Evolutionary conservation across 306 rosid species (phyloP).

Genomic region (Coriaria nepalensis): DNA sequence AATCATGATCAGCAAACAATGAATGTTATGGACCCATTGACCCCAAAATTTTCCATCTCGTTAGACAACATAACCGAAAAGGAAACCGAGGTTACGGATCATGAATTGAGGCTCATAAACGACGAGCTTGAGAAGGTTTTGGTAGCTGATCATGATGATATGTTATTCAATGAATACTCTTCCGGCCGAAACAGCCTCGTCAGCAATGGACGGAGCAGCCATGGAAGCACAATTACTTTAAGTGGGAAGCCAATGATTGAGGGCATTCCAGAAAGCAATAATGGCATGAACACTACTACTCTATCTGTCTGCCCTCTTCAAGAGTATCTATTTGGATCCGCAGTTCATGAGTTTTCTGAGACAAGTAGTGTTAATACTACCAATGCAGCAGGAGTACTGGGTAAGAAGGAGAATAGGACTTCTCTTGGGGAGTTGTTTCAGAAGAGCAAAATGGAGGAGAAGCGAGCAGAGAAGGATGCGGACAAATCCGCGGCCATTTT

Average conservation of each 20-base stretch:
- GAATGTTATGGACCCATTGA: slow-evolving; percentile 30
- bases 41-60: slow-evolving; percentile 66
- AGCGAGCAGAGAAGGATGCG: slow-evolving; percentile 36
- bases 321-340: slow-evolving; percentile 72
- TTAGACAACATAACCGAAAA: slow-evolving; percentile 72
- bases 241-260: slow-evolving; percentile 63
- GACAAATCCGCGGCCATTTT: slow-evolving; percentile 42
- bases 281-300: slow-evolving; percentile 26
- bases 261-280: slow-evolving; percentile 20
- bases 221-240: slow-evolving; percentile 68
- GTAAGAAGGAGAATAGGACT: slow-evolving; percentile 70
- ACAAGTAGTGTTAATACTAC: slow-evolving; percentile 13
- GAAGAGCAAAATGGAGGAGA: slow-evolving; percentile 45
- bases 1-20: slow-evolving; percentile 16
- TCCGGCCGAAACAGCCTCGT: slow-evolving; percentile 79
- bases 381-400: slow-evolving; percentile 14
- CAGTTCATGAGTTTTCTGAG: slow-evolving; percentile 44
- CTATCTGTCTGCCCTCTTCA: slow-evolving; percentile 52
- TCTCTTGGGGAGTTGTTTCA: slow-evolving; percentile 80
- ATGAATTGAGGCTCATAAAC: slow-evolving; percentile 73
- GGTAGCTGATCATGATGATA: slow-evolving; percentile 65
- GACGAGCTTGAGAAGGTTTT: slow-evolving; percentile 84
- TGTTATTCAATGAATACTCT: slow-evolving; percentile 40
- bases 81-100: slow-evolving; percentile 75
- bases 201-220: slow-evolving; percentile 80